Base-by-base conservation (phyloP, 768 basidiomycete species). In the Suillus clintonianus region DNA sequence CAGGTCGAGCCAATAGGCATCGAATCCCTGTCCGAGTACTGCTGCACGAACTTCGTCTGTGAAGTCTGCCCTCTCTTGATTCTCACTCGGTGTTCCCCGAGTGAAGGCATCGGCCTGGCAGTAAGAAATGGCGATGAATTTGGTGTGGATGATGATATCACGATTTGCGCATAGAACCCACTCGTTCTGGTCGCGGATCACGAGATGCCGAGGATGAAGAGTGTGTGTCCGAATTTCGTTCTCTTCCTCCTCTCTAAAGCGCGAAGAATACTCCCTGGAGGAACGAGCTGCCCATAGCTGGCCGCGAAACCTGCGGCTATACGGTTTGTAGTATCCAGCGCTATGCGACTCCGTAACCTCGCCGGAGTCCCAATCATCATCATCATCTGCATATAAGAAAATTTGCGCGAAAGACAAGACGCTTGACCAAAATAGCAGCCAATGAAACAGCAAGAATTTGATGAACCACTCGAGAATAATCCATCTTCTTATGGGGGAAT, bases 201-300 rank as follows among this genome's bases (percentile, higher is more conserved):
- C 43, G 27, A 70, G 58, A 4, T 47, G 37, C 15, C 68, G 66
- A 10, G 68, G 69, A 37, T 65, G 24, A 30, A 60, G 62, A 1
- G 66, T 53, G 30, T 30, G 68, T 3, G 64, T 70, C 17, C 61
- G 66, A 2, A 39, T 48, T 9, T 60, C 56, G 51, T 54, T 48
- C 41, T 59, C 61, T 5, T 17, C 27, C 32, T 51, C 32, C 6
- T 62, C 50, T 11, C 51, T 37, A 24, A 45, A 0, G 22, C 64
- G 66, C 8, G 42, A 47, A 8, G 69, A 70, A 54, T 65, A 41
- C 27, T 70, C 69, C 47, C 11, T 69, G 4, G 17, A 22, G 2
- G 69, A 70, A 32, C 69, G 68, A 11, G 69, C 68, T 27, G 69
- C 64, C 64, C 66, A 70, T 43, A 70, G 43, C 34, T 70, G 69